Conservation (phyloP, 129 eudicot genomes). For the Centaurea solstitialis region DNA sequence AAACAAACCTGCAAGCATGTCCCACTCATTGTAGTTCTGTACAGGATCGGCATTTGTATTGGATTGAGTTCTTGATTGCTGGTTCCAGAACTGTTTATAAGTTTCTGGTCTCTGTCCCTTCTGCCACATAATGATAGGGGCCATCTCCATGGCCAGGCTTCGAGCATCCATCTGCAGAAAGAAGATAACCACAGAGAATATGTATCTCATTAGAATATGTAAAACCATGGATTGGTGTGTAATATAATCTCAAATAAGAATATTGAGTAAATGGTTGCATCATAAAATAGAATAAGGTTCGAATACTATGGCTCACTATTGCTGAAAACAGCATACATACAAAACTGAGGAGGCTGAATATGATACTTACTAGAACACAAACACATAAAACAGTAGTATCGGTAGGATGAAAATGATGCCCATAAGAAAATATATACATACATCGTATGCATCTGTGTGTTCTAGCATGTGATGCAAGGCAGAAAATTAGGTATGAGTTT, state of each 20-base stretch:
- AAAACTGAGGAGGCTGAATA: background rate
- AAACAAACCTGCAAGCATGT: constrained; percentile 80
- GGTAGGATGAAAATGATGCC: background rate
- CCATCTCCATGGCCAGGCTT: constrained; percentile 93
- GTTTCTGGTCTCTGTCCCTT: constrained; percentile 76
- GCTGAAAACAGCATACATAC: background rate
- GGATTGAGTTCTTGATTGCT: constrained; percentile 45
- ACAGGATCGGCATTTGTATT: constrained; percentile 40
- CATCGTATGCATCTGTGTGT: background rate
- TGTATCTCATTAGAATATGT: constrained; percentile 5
- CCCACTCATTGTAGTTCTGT: constrained; percentile 44
- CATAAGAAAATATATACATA: background rate
- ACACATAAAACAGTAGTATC: background rate
- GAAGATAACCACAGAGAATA: constrained; percentile 7
- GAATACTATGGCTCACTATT: background rate
- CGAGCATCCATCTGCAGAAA: constrained; percentile 79
- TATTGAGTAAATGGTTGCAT: background rate
- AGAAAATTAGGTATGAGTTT: background rate
- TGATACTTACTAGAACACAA: background rate
- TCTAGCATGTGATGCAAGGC: background rate
- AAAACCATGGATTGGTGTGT: background rate
- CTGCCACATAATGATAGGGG: constrained; percentile 88
- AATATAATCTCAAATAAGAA: background rate
- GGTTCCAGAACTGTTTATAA: constrained; percentile 75
- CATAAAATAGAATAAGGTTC: background rate